Base-by-base conservation (phyloP, 2,329 filamentous ascomycete species). In the Amylocarpus encephaloides region DNA sequence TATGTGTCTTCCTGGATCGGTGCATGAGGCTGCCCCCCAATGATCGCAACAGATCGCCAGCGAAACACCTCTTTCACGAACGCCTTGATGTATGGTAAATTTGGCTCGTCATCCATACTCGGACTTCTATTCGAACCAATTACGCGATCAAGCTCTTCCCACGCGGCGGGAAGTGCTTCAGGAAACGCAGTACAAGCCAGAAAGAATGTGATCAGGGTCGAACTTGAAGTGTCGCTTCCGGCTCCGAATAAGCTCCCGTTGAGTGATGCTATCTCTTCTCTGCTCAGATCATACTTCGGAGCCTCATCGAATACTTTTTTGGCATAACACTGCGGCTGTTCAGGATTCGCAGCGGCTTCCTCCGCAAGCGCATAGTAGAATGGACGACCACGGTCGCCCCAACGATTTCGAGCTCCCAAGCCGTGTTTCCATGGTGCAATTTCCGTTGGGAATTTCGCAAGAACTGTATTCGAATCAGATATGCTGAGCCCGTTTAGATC, bases 1-100 rank as follows among this genome's bases (percentile, higher is more conserved):
- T 80, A 82, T 10, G 72, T 67, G 49, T 82, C 79, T 43, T 82
- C 78, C 46, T 73, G 64, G 2, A 74, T 69, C 10, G 76, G 70
- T 38, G 68, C 71, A 61, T 82, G 79, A 1, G 79, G 78, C 34
- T 82, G 73, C 2, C 73, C 75, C 2, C 76, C 64, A 2, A 75
- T 72, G 19, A 56, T 53, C 5, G 69, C 70, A 5, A 76, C 66
- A 2, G 74, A 73, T 32, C 66, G 66, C 68, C 70, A 74, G 6
- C 75, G 68, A 36, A 70, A 64, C 4, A 69, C 68, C 54, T 78
- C 75, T 47, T 75, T 68, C 10, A 78, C 62, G 15, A 76, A 64
- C 26, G 66, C 65, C 47, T 73, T 68, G 39, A 78, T 63, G 51
- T 73, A 75, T 2, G 60, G 66, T 32, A 81, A 62, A 0, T 64